Evolutionary conservation across 1,139 yeast species (phyloP).

Genomic region (Arxiozyma bovina): DNA sequence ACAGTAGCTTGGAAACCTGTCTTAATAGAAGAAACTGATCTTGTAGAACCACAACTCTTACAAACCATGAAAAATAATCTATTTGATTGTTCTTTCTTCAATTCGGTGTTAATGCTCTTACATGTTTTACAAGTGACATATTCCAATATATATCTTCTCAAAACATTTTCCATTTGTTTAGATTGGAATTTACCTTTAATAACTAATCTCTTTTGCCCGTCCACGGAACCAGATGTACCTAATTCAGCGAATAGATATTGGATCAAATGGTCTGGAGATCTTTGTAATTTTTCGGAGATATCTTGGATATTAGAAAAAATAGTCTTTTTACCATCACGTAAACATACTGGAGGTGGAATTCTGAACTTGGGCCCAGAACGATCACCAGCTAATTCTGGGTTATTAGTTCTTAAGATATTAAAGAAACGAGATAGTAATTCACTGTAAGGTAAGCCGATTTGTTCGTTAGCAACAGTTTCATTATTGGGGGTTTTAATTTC

Average conservation of each 20-base stretch:
- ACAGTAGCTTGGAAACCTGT: slow-evolving; percentile 99
- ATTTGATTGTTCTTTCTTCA: slow-evolving; percentile 90
- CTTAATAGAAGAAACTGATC: slow-evolving; percentile 95
- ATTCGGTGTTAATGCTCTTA: slow-evolving; percentile 92
- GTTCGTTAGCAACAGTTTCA: slow-evolving; percentile 31
- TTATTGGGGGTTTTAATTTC: slow-evolving; percentile 32
- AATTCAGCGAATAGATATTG: slow-evolving; percentile 95
- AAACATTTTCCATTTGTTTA: slow-evolving; percentile 91
- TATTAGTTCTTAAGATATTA: slow-evolving; percentile 75
- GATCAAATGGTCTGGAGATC: slow-evolving; percentile 94
- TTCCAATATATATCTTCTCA: slow-evolving; percentile 93
- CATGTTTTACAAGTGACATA: slow-evolving; percentile 98
- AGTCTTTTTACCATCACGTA: slow-evolving; percentile 97
- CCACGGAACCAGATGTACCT: slow-evolving; percentile 99
- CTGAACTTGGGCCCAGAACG: slow-evolving; percentile 86
- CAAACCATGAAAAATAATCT: slow-evolving; percentile 96
- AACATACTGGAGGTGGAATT: slow-evolving; percentile 95
- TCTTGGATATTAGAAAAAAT: slow-evolving; percentile 93
- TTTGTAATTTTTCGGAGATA: slow-evolving; percentile 85
- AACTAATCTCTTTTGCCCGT: slow-evolving; percentile 92
- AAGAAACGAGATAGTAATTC: slow-evolving; percentile 77
- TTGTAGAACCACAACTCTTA: slow-evolving; percentile 95
- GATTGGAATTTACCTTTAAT: slow-evolving; percentile 98
- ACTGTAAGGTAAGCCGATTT: slow-evolving; percentile 66
- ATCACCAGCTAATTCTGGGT: slow-evolving; percentile 97